phyloP scores from a whole-genome alignment of 1,284 basidiomycete genomes.

The Thelephora terrestris region DNA sequence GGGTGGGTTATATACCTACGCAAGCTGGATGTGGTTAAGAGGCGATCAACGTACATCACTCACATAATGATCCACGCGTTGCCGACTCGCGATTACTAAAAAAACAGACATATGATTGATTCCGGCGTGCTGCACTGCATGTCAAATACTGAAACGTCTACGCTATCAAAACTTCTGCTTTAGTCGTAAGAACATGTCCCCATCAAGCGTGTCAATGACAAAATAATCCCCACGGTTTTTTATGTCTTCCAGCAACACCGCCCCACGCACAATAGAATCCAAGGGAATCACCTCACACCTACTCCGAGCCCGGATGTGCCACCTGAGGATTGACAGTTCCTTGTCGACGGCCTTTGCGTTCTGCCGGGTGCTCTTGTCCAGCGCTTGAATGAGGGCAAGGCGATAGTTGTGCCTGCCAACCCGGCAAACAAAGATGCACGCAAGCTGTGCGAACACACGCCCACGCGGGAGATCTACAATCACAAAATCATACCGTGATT shows the following conservation, averaged over 20 bases:
- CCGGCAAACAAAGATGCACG: conserved; percentile 15
- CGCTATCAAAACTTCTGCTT: no score
- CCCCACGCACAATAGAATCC: conserved; percentile 17
- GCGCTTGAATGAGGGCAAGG: conserved; percentile 18
- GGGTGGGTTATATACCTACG: neutral
- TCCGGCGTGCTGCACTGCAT: no score
- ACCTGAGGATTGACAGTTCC: conserved; percentile 15
- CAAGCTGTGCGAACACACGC: conserved; percentile 13
- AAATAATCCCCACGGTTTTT: conserved; percentile 13
- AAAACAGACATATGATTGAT: no score
- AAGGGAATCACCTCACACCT: conserved; percentile 16
- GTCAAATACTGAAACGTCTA: no score
- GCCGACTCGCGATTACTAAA: no score
- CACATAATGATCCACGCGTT: no score
- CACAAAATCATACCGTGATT: conserved; percentile 17
- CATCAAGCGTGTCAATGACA: conserved; percentile 18
- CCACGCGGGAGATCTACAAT: conserved; percentile 11
- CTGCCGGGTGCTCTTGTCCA: conserved; percentile 9
- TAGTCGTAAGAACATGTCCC: conserved; percentile 19
- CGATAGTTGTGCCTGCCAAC: conserved; percentile 7
- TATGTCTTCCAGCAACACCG: conserved; percentile 14
- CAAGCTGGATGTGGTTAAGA: no score
- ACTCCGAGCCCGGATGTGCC: conserved; percentile 8
- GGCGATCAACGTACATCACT: no score
- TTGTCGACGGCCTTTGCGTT: conserved; percentile 13